Conservation (phyloP, 2,329 filamentous ascomycete species). For the Fusarium sp. region DNA sequence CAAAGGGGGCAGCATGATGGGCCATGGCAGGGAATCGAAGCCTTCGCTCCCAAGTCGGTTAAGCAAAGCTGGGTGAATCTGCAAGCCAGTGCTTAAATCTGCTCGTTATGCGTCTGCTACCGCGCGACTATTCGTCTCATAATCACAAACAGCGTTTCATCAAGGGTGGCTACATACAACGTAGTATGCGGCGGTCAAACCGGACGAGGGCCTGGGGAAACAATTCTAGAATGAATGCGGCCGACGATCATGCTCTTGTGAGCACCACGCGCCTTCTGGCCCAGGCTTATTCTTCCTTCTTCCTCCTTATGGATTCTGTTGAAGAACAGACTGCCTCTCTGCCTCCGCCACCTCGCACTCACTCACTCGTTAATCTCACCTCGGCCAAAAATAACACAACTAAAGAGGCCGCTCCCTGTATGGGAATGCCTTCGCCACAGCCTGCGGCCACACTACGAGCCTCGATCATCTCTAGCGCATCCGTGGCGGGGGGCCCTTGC, state of each 20-base stretch:
- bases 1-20: neutral
- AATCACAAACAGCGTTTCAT: neutral
- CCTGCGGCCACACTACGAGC: conserved; percentile 23
- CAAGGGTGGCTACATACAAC: neutral
- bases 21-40: conserved; percentile 13
- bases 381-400: conserved; percentile 33
- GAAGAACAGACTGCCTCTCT: too few relatives aligned
- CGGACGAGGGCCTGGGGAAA: neutral
- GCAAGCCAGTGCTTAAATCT: neutral
- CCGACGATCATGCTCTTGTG: neutral
- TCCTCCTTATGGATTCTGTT: neutral
- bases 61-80: neutral
- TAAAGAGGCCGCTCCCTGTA: neutral
- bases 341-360: neutral
- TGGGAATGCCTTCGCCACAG: conserved; percentile 29
- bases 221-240: conserved; percentile 18
- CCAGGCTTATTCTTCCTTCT: neutral
- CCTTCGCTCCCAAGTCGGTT: conserved; percentile 8
- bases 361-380: conserved; percentile 1
- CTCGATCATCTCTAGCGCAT: conserved; percentile 22
- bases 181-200: neutral
- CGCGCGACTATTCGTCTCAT: conserved; percentile 1
- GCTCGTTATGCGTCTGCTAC: neutral
- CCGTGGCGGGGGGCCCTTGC: conserved; percentile 12
- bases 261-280: neutral